A percentile compares a stretch with the other conserved stretches of the same genome.
Evolutionary conservation across 78 protist genomes (phyloP).

Genomic region (Dictyostelium firmibasis): DNA sequence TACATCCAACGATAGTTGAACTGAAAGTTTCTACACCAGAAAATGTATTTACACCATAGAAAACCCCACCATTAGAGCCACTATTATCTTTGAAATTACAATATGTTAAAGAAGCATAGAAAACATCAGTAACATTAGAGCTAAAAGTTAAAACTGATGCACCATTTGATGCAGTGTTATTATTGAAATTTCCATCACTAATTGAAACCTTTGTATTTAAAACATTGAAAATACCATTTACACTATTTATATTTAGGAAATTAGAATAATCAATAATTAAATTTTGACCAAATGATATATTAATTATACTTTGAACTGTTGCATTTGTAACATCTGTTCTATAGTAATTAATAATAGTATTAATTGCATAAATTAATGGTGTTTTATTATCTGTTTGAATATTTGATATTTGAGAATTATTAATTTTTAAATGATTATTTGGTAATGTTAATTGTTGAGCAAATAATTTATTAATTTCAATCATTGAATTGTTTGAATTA

Average conservation of each 20-base stretch:
- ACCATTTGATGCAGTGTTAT: background rate
- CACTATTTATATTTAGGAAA: background rate
- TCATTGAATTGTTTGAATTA: background rate
- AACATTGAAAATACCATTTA: background rate
- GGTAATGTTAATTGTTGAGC: background rate
- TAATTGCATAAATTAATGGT: background rate
- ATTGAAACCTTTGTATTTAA: background rate
- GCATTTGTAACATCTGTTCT: background rate
- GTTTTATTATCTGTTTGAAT: background rate
- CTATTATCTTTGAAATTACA: background rate
- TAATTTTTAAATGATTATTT: background rate
- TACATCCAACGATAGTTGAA: background rate
- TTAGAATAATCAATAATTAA: background rate
- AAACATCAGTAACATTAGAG: background rate
- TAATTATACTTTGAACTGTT: background rate
- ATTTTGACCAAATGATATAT: background rate
- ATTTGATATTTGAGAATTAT: background rate
- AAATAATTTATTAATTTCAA: background rate
- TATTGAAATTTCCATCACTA: background rate
- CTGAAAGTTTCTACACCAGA: background rate
- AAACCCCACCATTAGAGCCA: background rate
- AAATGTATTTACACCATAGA: background rate
- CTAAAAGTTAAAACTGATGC: background rate
- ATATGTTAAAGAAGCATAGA: background rate
- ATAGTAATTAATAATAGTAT: background rate